phyloP scores from a whole-genome alignment of 192 early-diverging fungal species.

The Dissophora ornata region DNA sequence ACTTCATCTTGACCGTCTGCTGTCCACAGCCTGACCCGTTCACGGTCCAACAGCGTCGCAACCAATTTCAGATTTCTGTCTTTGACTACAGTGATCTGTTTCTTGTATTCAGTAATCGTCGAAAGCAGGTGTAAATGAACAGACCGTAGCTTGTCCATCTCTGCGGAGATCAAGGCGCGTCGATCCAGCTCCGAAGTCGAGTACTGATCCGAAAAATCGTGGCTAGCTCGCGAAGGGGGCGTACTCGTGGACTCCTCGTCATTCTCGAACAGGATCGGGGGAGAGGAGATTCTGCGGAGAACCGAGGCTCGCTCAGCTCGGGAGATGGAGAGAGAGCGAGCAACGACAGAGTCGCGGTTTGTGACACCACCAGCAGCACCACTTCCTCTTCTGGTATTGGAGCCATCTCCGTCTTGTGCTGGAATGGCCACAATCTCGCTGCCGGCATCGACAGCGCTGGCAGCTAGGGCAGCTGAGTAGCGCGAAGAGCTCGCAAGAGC shows the following conservation, averaged over 20 bases:
- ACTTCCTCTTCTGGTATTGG: constrained; percentile 6
- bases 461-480: constrained; percentile 24
- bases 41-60: constrained; percentile 51
- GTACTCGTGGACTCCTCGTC: constrained; percentile 27
- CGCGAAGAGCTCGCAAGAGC: constrained; percentile 17
- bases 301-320: constrained; percentile 36
- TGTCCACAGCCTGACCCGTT: constrained; percentile 53
- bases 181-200: constrained; percentile 53
- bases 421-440: background rate
- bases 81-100: constrained; percentile 58
- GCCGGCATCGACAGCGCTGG: background rate
- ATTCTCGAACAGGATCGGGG: constrained; percentile 7
- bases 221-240: constrained; percentile 13
- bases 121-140: constrained; percentile 56
- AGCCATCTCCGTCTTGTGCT: background rate
- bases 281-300: constrained; percentile 20
- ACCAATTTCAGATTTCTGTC: constrained; percentile 50
- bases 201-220: constrained; percentile 33
- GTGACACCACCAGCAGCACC: too few species aligned
- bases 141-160: constrained; percentile 59
- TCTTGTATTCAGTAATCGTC: constrained; percentile 59
- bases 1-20: constrained; percentile 54
- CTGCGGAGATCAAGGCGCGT: constrained; percentile 57
- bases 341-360: constrained; percentile 18
- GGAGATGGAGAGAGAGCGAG: constrained; percentile 38